These are phyloP conservation scores for Leccinum broughii DNA, from an alignment of 768 basidiomycete species.

Conservation along the genomic window DNA sequence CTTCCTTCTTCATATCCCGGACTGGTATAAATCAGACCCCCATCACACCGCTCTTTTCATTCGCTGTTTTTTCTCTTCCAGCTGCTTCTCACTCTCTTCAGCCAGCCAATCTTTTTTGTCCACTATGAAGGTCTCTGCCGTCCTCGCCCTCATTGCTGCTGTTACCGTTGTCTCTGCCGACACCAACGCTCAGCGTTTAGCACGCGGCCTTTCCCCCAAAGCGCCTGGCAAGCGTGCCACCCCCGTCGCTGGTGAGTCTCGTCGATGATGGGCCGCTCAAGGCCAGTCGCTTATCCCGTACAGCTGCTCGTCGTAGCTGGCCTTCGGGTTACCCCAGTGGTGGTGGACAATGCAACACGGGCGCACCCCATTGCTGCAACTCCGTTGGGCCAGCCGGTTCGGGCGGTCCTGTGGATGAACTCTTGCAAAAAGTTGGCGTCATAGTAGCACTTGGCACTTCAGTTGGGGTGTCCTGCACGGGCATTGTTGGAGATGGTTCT, in stretches of 20 bases:
- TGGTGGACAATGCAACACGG: slow-evolving; percentile 19
- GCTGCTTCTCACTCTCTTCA: background rate
- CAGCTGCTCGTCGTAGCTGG: slow-evolving; percentile 36
- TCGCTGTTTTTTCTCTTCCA: background rate
- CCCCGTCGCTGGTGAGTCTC: slow-evolving; percentile 34
- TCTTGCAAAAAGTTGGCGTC: fast-evolving
- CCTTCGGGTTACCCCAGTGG: slow-evolving; percentile 38
- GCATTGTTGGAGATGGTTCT: slow-evolving; percentile 22
- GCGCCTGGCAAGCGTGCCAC: slow-evolving; percentile 41
- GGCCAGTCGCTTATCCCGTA: background rate
- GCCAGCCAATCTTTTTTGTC: background rate
- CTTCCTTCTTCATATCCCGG: slow-evolving; percentile 1
- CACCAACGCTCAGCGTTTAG: slow-evolving; percentile 54
- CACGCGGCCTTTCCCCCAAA: slow-evolving; percentile 51
- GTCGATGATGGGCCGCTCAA: background rate
- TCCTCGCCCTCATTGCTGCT: slow-evolving; percentile 40
- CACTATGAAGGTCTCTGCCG: slow-evolving; percentile 32
- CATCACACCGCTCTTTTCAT: background rate
- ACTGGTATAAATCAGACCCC: slow-evolving; percentile 12
- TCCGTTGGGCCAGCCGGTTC: background rate
- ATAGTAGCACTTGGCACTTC: fast-evolving
- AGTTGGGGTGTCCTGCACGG: slow-evolving; percentile 36
- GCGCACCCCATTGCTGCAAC: slow-evolving; percentile 23
- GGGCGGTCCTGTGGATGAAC: fast-evolving
- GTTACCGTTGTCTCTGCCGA: slow-evolving; percentile 42